These are phyloP conservation scores for Hypoxylon cercidicola DNA, from an alignment of 495 filamentous ascomycete species.

Conservation along the genomic window DNA sequence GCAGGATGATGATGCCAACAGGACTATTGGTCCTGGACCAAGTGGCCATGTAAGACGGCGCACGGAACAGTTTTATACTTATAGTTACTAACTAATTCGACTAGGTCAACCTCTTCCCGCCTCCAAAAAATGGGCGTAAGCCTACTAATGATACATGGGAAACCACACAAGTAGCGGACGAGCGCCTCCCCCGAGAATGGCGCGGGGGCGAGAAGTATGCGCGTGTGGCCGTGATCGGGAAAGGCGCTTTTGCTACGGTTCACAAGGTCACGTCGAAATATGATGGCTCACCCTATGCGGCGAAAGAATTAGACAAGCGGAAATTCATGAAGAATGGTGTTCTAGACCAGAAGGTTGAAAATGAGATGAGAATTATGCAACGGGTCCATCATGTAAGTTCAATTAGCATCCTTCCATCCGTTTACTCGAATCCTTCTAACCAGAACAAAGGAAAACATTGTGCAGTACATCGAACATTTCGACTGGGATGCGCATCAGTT, in stretches of 20 bases:
- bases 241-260: slow-evolving; percentile 93
- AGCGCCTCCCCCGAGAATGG: slow-evolving; percentile 68
- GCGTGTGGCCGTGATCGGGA: slow-evolving; percentile 80
- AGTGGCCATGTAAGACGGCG: slow-evolving; percentile 53
- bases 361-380: slow-evolving; percentile 95
- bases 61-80: background rate
- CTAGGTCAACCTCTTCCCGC: slow-evolving; percentile 46
- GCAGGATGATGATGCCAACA: slow-evolving; percentile 43
- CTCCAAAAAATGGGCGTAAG: slow-evolving; percentile 8
- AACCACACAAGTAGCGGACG: slow-evolving; percentile 15
- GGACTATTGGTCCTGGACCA: slow-evolving; percentile 59
- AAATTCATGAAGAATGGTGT: slow-evolving; percentile 89
- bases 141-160: slow-evolving; percentile 12
- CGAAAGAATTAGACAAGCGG: slow-evolving; percentile 91
- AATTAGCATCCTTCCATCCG: background rate
- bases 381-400: slow-evolving; percentile 78
- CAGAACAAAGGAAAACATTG: slow-evolving; percentile 81
- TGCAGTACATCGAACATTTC: slow-evolving; percentile 86
- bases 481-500: slow-evolving; percentile 82
- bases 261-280: slow-evolving; percentile 83
- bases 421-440: slow-evolving; percentile 32
- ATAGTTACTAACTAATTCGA: slow-evolving; percentile 27
- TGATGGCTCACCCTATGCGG: slow-evolving; percentile 82
- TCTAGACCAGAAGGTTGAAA: slow-evolving; percentile 85
- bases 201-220: slow-evolving; percentile 85